These are phyloP conservation scores for Fusarium pininemorale DNA, from an alignment of 2,329 filamentous ascomycete genomes.

Conservation along the genomic window DNA sequence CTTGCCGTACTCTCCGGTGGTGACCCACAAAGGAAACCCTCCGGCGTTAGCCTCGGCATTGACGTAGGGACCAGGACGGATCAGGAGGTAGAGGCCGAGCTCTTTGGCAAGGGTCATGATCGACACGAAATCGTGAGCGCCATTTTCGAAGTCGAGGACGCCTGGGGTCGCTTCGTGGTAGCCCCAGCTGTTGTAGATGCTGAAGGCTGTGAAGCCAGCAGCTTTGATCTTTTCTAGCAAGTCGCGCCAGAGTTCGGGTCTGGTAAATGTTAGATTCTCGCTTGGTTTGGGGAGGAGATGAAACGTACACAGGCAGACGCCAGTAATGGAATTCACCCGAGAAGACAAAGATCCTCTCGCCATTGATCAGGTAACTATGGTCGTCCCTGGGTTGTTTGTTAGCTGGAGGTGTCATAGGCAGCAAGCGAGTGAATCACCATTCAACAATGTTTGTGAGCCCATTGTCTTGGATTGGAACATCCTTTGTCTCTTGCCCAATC, in stretches of 20 bases:
- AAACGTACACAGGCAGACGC: slow-evolving; percentile 52
- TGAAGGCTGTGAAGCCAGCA: slow-evolving; percentile 55
- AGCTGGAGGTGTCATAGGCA: rapidly evolving
- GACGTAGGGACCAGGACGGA: slow-evolving; percentile 67
- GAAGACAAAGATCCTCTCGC: slow-evolving; percentile 53
- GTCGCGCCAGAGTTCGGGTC: slow-evolving; percentile 52
- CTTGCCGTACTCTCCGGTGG: slow-evolving; percentile 65
- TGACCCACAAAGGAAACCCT: slow-evolving; percentile 70
- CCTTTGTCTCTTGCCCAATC: slow-evolving; percentile 9
- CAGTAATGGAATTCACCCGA: slow-evolving; percentile 57
- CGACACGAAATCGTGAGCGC: slow-evolving; percentile 57
- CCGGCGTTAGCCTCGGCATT: slow-evolving; percentile 72
- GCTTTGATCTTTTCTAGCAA: slow-evolving; percentile 55
- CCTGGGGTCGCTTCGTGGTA: slow-evolving; percentile 51
- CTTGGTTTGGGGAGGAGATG: rapidly evolving
- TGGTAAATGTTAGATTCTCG: background rate
- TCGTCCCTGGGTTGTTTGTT: slow-evolving; percentile 46
- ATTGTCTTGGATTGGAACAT: slow-evolving; percentile 23
- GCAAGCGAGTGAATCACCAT: background rate
- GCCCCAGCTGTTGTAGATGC: slow-evolving; percentile 55
- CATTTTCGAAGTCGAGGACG: slow-evolving; percentile 41
- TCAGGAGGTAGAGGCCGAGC: slow-evolving; percentile 55
- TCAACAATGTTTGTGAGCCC: slow-evolving; percentile 24
- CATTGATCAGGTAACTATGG: slow-evolving; percentile 53
- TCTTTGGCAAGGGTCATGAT: slow-evolving; percentile 60